A percentile compares a stretch with the other conserved stretches of the same genome.
phyloP scores from a whole-genome alignment of 78 protist genomes.

The Dictyostelium intermedium region DNA sequence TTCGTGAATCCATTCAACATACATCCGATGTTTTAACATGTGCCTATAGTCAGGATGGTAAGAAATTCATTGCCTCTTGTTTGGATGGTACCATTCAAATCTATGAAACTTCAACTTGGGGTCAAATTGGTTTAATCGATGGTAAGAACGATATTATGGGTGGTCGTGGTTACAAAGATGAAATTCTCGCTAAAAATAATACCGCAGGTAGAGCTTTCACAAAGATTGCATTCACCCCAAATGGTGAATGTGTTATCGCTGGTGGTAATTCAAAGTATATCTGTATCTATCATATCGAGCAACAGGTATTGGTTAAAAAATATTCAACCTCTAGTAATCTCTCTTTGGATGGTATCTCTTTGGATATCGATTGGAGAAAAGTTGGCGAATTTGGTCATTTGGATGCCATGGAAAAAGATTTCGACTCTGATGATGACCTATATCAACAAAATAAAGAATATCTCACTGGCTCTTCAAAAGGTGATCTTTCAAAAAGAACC shows the following conservation, averaged over 20 bases:
- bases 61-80: conserved; percentile 37
- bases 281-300: conserved; percentile 88
- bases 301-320: conserved; percentile 73
- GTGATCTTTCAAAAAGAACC: conserved; percentile 66
- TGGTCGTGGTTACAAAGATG: conserved; percentile 66
- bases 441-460: conserved; percentile 19
- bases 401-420: conserved; percentile 68
- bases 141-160: conserved; percentile 78
- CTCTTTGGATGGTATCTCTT: conserved; percentile 89
- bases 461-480: conserved; percentile 84
- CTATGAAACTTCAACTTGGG: conserved; percentile 69
- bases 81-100: conserved; percentile 73
- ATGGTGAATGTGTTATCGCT: conserved; percentile 87
- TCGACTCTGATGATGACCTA: conserved; percentile 64
- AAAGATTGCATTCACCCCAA: conserved; percentile 85
- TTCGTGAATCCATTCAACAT: conserved; percentile 65
- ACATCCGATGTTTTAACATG: conserved; percentile 71
- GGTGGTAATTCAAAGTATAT: conserved; percentile 92
- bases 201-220: conserved; percentile 65
- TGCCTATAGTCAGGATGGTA: conserved; percentile 89
- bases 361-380: conserved; percentile 47
- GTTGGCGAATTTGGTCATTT: conserved; percentile 74
- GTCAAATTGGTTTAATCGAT: conserved; percentile 83
- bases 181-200: background rate
- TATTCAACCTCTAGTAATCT: conserved; percentile 40